Base-by-base conservation (phyloP, 805 yeast genomes). In the Metschnikowia colocasiae region DNA sequence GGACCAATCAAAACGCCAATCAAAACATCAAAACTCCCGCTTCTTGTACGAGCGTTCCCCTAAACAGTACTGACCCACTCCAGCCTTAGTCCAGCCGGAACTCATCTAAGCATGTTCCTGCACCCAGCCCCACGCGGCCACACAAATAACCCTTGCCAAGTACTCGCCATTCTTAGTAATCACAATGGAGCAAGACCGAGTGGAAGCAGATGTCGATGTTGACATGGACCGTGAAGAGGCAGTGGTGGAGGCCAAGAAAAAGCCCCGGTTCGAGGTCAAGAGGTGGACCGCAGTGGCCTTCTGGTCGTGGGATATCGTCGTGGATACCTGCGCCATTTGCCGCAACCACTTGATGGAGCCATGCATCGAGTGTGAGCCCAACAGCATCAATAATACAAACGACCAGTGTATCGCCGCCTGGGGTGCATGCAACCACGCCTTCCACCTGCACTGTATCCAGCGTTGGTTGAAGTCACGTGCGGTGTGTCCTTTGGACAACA, bases 261-360 rank as follows among this genome's bases (percentile, higher is more conserved):
- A 85, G 71, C 86, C 85, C 64, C 78, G 87, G 58, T 91, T 94
- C 59, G 97, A 92, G 64, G 91, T 94, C 34, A 87, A 89, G 63
- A 94, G 91, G 73, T 92, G 99, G 98, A 90, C 96, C 12, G 98
- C 98, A 0, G 99, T 94, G 41, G 98, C 98, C n/a, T 89, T 94
- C 64, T 94, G 99, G 99, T 89, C 97, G 0, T 94, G 99, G 99
- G 80, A 89, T 68, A 86, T 89, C 51, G 92, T 83, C 30, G 92
- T 89, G 46, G 99, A 95, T 55, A 89, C 88, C 46, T 94, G 99
- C 74, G 98, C 99, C 33, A 94, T 94, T 64, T 94, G 99, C 76
- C 80, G 98, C 63, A 94, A 92, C 67, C 97, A 92, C 68, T 78
- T 94, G 56, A 94, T 94, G 99, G 99, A 94, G 61, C 94, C 94